Evolutionary conservation across 108 stramenopile genomes (phyloP).

Genomic region (Skeletonema tropicum): DNA sequence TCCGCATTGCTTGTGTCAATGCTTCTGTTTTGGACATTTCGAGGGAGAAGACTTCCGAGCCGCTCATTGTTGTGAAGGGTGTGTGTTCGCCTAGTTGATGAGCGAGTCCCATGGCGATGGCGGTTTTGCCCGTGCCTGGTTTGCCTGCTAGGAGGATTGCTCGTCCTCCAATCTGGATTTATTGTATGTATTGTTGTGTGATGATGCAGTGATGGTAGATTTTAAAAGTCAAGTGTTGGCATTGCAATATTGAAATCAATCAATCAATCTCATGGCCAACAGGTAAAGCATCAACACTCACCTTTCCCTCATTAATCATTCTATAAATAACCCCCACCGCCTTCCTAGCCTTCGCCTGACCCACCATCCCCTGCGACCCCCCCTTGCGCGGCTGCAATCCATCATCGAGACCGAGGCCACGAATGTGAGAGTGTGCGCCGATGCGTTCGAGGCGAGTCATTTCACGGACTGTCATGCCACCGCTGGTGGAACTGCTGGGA

Average conservation of each 20-base stretch:
- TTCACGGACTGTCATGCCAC: conserved; percentile 63
- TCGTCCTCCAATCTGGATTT: conserved; percentile 80
- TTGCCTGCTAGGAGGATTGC: conserved; percentile 92
- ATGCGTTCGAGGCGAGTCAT: conserved; percentile 97
- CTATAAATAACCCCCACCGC: conserved; percentile 87
- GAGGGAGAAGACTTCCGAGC: conserved; percentile 95
- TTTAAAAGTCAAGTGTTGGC: too few relatives aligned
- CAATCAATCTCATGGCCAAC: conserved; percentile 1
- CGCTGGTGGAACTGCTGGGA: not conserved
- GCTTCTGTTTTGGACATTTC: conserved; percentile 99
- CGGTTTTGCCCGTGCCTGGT: conserved; percentile 93
- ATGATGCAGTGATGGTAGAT: not conserved
- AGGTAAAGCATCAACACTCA: conserved; percentile 4
- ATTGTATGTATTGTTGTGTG: conserved; percentile 11
- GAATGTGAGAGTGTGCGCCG: conserved; percentile 98
- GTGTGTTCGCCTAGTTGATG: conserved; percentile 91
- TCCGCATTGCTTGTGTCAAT: conserved; percentile 98
- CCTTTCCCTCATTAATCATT: conserved; percentile 80
- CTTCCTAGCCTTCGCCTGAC: conserved; percentile 62
- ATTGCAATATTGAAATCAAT: not conserved
- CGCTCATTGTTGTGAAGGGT: conserved; percentile 97
- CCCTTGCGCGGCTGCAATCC: conserved; percentile 84
- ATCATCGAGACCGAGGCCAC: conserved; percentile 97
- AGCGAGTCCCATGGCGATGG: conserved; percentile 93
- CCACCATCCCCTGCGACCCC: conserved; percentile 92